Evolutionary conservation across 2,329 filamentous ascomycete genomes (phyloP), one percentile per base, ranked within the genome.

Genomic region (Cercospora berteroae): DNA sequence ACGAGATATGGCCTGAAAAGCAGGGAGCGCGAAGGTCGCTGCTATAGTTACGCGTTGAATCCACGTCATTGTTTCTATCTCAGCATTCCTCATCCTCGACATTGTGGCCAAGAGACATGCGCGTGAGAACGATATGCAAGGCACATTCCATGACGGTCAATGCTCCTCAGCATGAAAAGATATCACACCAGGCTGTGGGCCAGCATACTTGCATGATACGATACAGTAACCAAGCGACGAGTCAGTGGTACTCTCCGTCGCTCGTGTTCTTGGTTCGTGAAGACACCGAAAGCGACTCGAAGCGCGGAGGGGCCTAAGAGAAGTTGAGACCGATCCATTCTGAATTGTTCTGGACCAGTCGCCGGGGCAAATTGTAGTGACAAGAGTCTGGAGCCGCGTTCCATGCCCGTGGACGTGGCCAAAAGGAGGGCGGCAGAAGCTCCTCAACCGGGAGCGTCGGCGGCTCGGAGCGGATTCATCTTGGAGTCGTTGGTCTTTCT

Each of bases 41-140:
- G 36, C 33, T 48, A 61, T 50, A 44, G 25, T 39, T 16, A 57
- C 42, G 59, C 29, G 33, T 23, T 23, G 23, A n/a, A 36, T 29
- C 13, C 16, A 42, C 59, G 59, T 50, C 59, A 61, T 50, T 61
- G 59, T 61, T 61, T 61, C 59, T 61, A n/a, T 25, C n/a, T 27
- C 36, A 61, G 59, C 59, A 61, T 61, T 61, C 59, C 59, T 48
- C 36, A 27, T 31, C 52, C 1, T 56, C 52, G 20, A 57, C n/a
- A n/a, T 27, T 8, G 50, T 33, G 52, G 52, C 52, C 25, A 31
- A 57, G 25, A 12, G 52, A 16, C 52, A 23, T n/a, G n/a, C n/a
- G 52, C n/a, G 52, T 2, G n/a, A 23, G 20, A 27, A 8, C 16
- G 27, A 44, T 44, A 61, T 61, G 59, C 59, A 50, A 50, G 59